Conservation (phyloP, 176 grass and related monocot species). For the Bolboschoenus planiculmis region DNA sequence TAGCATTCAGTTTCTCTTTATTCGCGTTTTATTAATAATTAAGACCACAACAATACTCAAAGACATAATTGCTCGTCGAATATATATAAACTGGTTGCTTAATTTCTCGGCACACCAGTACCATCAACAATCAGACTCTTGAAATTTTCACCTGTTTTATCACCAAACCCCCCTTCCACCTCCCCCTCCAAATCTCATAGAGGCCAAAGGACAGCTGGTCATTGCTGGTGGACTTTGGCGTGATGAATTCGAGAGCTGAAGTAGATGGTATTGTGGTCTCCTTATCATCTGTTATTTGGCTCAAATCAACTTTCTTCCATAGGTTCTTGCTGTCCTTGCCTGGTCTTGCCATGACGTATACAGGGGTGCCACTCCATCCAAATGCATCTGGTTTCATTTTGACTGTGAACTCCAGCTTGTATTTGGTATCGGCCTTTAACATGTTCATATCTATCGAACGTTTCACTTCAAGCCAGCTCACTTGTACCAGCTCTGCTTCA, state of each 20-base stretch:
- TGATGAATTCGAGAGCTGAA: not conserved
- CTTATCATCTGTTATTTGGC: not conserved
- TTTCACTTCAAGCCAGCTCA: conserved; percentile 3
- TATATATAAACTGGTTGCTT: not conserved
- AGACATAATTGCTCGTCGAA: not conserved
- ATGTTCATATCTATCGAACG: not conserved
- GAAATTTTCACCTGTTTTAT: not conserved
- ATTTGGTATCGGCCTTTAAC: not conserved
- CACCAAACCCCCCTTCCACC: conserved; percentile 4
- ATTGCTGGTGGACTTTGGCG: not conserved
- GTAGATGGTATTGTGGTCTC: not conserved
- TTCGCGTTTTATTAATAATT: not conserved
- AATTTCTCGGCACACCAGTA: too few relatives aligned
- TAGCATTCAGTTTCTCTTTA: too few relatives aligned
- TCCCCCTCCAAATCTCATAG: not conserved
- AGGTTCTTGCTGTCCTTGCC: not conserved
- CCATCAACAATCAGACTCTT: not conserved
- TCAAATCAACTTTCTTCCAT: not conserved
- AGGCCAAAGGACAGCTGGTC: not conserved
- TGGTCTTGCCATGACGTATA: not conserved
- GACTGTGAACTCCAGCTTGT: not conserved
- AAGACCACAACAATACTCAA: not conserved
- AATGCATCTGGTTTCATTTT: not conserved
- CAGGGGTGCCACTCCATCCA: not conserved
- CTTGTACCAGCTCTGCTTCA: not conserved